Evolutionary conservation across 306 rosid genomes (phyloP).

Genomic region (Cicer chorassanicum): DNA sequence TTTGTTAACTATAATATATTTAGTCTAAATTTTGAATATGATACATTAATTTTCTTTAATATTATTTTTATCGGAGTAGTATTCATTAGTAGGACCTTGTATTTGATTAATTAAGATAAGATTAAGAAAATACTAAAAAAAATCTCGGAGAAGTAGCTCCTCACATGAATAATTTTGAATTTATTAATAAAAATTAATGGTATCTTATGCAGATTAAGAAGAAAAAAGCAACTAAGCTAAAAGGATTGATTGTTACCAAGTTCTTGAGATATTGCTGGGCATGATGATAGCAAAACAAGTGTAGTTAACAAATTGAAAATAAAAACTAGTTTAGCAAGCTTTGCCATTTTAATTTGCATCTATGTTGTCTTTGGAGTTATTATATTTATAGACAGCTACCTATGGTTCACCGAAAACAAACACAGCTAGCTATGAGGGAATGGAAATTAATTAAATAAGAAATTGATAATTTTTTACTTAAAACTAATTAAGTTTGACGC

Average conservation of each 20-base stretch:
- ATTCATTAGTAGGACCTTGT: too few relatives aligned
- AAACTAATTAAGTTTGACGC: not conserved
- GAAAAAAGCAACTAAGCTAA: not conserved
- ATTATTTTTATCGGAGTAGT: too few relatives aligned
- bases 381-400: too few relatives aligned
- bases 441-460: not conserved
- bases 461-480: too few relatives aligned
- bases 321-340: slow-evolving; percentile 31
- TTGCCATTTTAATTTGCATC: slow-evolving; percentile 40
- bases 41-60: too few relatives aligned
- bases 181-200: not conserved
- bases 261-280: slow-evolving; percentile 51
- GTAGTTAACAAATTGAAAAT: slow-evolving; percentile 45
- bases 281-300: slow-evolving; percentile 43
- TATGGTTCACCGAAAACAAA: too few relatives aligned
- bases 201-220: not conserved
- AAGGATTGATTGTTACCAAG: slow-evolving; percentile 51
- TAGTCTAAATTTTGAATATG: too few relatives aligned
- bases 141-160: too few relatives aligned
- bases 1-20: too few relatives aligned
- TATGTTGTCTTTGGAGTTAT: not conserved
- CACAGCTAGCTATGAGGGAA: not conserved
- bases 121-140: too few relatives aligned
- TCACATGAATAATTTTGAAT: not conserved
- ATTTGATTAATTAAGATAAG: too few relatives aligned